A percentile compares a stretch with the other conserved stretches of the same genome.
Evolutionary conservation across 2,329 filamentous ascomycete species (phyloP).

Genomic region (Aspergillus glaucus): DNA sequence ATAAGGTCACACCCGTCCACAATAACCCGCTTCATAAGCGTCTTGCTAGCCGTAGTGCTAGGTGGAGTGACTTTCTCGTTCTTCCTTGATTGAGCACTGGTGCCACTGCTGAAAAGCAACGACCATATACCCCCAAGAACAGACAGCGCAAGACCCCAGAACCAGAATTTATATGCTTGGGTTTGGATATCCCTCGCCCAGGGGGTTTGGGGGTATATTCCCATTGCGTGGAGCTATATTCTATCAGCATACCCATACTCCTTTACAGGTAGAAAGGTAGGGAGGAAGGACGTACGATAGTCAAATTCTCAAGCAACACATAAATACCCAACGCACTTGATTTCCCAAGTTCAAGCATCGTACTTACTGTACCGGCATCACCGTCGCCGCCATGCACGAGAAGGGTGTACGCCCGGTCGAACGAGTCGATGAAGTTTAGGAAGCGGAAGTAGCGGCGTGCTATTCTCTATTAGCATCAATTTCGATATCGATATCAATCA

Average conservation of each 20-base stretch:
- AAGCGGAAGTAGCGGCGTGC: constrained; percentile 58
- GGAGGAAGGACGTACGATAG: constrained; percentile 45
- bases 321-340: constrained; percentile 59
- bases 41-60: not conserved
- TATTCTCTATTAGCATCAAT: constrained; percentile 10
- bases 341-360: constrained; percentile 48
- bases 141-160: constrained; percentile 53
- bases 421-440: constrained; percentile 59
- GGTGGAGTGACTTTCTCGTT: not conserved
- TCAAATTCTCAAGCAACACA: constrained; percentile 58
- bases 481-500: constrained; percentile 1
- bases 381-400: constrained; percentile 7
- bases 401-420: constrained; percentile 47
- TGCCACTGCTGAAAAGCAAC: constrained; percentile 4
- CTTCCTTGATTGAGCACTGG: not conserved
- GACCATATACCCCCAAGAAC: constrained; percentile 27
- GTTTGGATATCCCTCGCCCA: constrained; percentile 44
- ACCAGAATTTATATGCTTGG: constrained; percentile 64
- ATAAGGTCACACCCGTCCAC: constrained; percentile 56
- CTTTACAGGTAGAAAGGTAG: no score
- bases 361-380: constrained; percentile 11
- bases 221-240: constrained; percentile 44
- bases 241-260: constrained; percentile 2
- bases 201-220: constrained; percentile 29
- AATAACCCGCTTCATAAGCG: constrained; percentile 44